phyloP scores from a whole-genome alignment of 1,284 basidiomycete species.

The Ceratobasidium papillatum region DNA sequence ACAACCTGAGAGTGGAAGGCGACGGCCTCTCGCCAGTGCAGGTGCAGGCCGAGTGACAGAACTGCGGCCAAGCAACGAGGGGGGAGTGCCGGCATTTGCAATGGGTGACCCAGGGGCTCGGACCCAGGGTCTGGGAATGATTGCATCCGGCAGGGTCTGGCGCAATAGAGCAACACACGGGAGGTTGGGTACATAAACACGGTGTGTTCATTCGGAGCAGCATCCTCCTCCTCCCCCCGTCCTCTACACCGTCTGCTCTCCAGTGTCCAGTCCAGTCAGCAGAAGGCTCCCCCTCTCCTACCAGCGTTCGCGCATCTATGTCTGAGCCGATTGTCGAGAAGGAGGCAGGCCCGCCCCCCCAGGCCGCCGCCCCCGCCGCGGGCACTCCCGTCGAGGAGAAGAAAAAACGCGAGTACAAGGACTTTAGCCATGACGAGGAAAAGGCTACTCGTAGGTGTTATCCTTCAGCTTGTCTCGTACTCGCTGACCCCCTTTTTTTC shows the following conservation, averaged over 20 bases:
- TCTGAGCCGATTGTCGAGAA: conserved; percentile 64
- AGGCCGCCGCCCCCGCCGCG: conserved; percentile 37
- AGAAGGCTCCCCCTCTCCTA: conserved; percentile 26
- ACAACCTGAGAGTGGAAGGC: conserved; percentile 10
- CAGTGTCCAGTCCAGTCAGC: conserved; percentile 23
- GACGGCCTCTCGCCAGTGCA: not conserved
- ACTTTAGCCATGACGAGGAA: conserved; percentile 81
- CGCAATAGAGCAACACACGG: conserved; percentile 12
- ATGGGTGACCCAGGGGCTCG: not conserved
- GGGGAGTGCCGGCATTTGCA: not conserved
- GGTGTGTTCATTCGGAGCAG: not conserved
- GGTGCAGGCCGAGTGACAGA: not conserved
- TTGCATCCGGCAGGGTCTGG: conserved; percentile 24
- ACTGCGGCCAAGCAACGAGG: not conserved
- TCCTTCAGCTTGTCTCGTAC: conserved; percentile 38
- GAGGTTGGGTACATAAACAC: conserved; percentile 11
- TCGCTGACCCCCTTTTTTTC: conserved; percentile 10
- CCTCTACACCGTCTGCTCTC: conserved; percentile 38
- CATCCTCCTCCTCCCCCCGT: conserved; percentile 41
- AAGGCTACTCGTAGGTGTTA: conserved; percentile 71
- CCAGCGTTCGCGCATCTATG: conserved; percentile 49
- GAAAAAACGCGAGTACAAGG: conserved; percentile 92
- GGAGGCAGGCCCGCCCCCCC: conserved; percentile 65
- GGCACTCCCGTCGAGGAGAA: conserved; percentile 56
- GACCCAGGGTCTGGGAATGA: conserved; percentile 7